Evolutionary conservation across 768 basidiomycete species (phyloP).

Genomic region (Pleurotus eryngii): DNA sequence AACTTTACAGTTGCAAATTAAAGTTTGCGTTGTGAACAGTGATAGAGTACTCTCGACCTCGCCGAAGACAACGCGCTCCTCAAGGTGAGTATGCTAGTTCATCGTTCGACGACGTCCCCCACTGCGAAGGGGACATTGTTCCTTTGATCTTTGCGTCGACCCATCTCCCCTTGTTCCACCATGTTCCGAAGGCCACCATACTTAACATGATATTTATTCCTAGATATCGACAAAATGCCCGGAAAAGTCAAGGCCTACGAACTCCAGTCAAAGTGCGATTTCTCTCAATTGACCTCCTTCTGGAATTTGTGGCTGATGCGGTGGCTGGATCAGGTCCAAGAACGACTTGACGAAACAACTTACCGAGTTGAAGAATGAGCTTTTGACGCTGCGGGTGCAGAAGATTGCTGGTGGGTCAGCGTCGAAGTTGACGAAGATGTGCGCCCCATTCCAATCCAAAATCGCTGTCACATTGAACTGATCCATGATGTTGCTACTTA

Average conservation of each 20-base stretch:
- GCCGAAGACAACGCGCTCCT: constrained; percentile 37
- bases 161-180: neutral
- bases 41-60: constrained; percentile 15
- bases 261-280: constrained; percentile 87
- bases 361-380: constrained; percentile 91
- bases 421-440: constrained; percentile 98
- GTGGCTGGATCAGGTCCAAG: constrained; percentile 69
- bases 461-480: constrained; percentile 5
- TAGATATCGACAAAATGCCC: constrained; percentile 57
- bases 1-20: constrained; percentile 8
- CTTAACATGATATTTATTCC: neutral
- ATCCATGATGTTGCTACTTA: constrained; percentile 6
- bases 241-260: constrained; percentile 95
- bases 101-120: neutral
- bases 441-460: constrained; percentile 27
- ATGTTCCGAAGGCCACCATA: neutral
- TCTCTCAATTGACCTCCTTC: neutral
- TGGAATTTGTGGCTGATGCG: neutral
- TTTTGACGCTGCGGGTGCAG: constrained; percentile 91
- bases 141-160: too few species aligned
- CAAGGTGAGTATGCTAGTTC: constrained; percentile 34
- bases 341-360: constrained; percentile 96
- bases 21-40: neutral
- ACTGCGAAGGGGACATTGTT: neutral
- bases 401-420: constrained; percentile 96